Evolutionary conservation across 2,329 filamentous ascomycete species (phyloP).

Genomic region (Colletotrichum navitas): DNA sequence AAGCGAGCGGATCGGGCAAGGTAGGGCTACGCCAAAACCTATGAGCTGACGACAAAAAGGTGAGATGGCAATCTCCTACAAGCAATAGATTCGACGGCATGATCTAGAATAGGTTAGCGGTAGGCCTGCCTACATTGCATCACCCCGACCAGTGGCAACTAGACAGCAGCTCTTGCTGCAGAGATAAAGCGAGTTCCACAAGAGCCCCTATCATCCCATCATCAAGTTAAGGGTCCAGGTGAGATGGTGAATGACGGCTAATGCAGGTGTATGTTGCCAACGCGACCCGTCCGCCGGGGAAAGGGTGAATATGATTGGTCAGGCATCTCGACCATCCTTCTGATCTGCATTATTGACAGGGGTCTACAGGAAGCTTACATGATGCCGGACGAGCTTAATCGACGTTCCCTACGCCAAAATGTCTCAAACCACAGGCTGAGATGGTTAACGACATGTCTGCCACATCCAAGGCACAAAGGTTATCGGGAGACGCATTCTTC

Average conservation of each 20-base stretch:
- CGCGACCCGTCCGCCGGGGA: neutral
- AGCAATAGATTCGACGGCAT: constrained; percentile 3
- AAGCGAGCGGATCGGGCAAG: neutral
- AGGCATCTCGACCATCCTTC: neutral
- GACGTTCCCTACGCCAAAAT: constrained; percentile 10
- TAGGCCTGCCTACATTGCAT: neutral
- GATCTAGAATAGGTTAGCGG: neutral
- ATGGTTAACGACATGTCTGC: constrained; percentile 17
- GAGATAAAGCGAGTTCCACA: neutral
- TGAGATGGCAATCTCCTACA: neutral
- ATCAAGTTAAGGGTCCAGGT: neutral
- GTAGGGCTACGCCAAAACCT: neutral
- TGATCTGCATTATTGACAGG: constrained; percentile 21
- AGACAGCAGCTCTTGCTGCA: neutral
- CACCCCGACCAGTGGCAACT: neutral
- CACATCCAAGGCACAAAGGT: neutral
- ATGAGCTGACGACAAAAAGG: neutral
- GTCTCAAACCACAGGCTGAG: constrained; percentile 1
- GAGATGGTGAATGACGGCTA: constrained; percentile 5
- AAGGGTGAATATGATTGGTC: constrained; percentile 6
- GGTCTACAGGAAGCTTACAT: constrained; percentile 12
- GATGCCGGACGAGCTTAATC: constrained; percentile 36
- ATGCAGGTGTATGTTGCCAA: constrained; percentile 29
- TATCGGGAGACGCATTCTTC: neutral
- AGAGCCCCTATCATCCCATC: neutral